Evolutionary conservation across 139 green algal species (phyloP).

Genomic region (Astrephomene gubernaculifera): DNA sequence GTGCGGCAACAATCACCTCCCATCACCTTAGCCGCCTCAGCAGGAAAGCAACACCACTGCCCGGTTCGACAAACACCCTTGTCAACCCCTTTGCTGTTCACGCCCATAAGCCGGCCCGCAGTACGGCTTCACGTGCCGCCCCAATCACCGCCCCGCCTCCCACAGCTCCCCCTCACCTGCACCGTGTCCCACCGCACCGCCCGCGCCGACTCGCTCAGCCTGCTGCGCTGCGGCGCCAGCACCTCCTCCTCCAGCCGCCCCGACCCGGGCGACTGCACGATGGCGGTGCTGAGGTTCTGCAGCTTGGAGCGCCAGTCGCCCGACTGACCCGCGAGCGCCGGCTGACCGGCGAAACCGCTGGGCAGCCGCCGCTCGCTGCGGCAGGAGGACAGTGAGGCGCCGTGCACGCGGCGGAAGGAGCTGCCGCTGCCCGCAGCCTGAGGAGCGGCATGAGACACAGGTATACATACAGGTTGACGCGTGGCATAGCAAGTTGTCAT

Average conservation of each 20-base stretch:
- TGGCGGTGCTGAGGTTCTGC: constrained; percentile 42
- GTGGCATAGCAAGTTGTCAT: too few species aligned
- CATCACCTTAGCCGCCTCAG: too few species aligned
- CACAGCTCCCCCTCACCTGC: constrained; percentile 3
- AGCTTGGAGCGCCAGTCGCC: constrained; percentile 45
- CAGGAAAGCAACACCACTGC: too few species aligned
- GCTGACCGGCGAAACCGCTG: not conserved
- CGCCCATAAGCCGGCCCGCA: too few species aligned
- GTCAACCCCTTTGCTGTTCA: too few species aligned
- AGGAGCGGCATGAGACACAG: too few species aligned
- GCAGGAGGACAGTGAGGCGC: too few species aligned
- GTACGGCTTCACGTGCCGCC: not conserved
- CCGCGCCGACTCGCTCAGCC: constrained; percentile 28
- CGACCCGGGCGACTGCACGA: constrained; percentile 11
- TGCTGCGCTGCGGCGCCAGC: constrained; percentile 29
- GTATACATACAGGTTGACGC: too few species aligned
- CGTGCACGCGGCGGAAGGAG: constrained; percentile 16
- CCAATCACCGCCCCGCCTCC: not conserved
- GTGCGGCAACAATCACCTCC: too few species aligned
- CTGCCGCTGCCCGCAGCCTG: constrained; percentile 10
- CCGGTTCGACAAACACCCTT: too few species aligned
- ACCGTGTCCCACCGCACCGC: constrained; percentile 48
- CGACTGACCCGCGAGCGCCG: not conserved
- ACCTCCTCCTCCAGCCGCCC: not conserved
- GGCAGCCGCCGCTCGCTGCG: constrained; percentile 24